Base-by-base conservation (phyloP, 2,329 filamentous ascomycete species). In the Penicillium corylophilum region DNA sequence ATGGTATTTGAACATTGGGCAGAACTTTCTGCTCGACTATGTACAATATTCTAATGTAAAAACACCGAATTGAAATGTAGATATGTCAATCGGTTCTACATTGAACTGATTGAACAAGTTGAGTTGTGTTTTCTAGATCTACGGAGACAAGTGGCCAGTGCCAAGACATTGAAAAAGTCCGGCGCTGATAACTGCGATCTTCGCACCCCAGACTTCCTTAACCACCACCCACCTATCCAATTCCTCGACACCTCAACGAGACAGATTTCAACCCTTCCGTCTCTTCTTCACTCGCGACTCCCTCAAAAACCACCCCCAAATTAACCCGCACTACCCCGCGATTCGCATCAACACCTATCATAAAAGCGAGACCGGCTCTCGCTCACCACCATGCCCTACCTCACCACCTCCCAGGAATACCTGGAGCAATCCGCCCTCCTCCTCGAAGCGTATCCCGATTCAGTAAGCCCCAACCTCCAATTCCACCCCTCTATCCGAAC, bases 371-470 rank as follows among this genome's bases (percentile, higher is more conserved):
- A 51, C 48, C 46, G 22, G 48, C 46, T 54, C 55, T 56, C 50
- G 48, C 53, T 44, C 4, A 49, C 46, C 53, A 76, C 63, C 51
- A 96, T 96, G 92, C 87, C 88, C 2, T 85, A 88, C 71, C 85
- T 95, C 70, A 77, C 82, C 46, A 91, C 89, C 51, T 89, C 89
- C 73, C 87, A 95, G 74, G 87, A 92, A 76, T 99, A 91, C 88
- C 88, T 96, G 61, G 85, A 88, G 64, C 88, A 96, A 73, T 96
- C 93, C 13, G 79, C 85, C 16, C 84, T 92, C 54, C 85, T 99
- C 51, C 79, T 99, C 48, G 84, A 94, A 74, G 93, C 94, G 50
- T 86, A 90, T 43, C 94, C 94, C 4, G 83, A 83, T 29, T 91
- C 89, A 36, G 93, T 95, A 83, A 57, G 83, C 46, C 44, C 38